Evolutionary conservation across 1,139 yeast species (phyloP), one percentile per base, ranked within the genome.

Genomic region (Yamadazyma trypodendri): DNA sequence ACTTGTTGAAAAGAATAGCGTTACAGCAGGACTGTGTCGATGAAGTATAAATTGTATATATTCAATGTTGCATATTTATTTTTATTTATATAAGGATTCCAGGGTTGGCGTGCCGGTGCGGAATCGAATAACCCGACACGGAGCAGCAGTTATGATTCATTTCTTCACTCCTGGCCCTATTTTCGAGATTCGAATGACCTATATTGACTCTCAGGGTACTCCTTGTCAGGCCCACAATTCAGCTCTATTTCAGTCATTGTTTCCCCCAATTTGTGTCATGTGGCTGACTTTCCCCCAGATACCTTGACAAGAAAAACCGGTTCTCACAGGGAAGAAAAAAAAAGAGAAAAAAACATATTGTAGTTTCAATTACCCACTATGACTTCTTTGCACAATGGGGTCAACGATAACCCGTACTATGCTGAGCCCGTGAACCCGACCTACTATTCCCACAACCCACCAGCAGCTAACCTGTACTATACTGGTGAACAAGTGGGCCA

Each of bases 21-120:
- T 54, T 68, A 57, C 75, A 68, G 51, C 68, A 68, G 53, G 72
- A 68, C 47, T 61, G 65, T 43, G 70, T 65, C 22, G 63, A 60
- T 21, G 60, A 52, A n/a, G 49, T 12, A 21, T 34, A 28, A 10
- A 22, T 13, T 14, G 20, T 14, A 28, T 16, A 13, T 7, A 27
- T 8, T 6, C 10, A 15, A 28, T 18, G 21, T 18, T 6, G 21
- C 21, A 18, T 18, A 18, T 18, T 18, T 18, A 18, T 18, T 18
- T 18, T 18, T 18, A 18, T 18, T 5, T 18, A 18, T 18, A 18
- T 6, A 23, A 9, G 10, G 6, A n/a, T 23, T 23, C 10, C 11
- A 23, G 11, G 8, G 21, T 18, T 18, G 21, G 8, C 21, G 21
- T 18, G 21, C 29, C 29, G 29, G 20, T 14, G 29, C 29, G 29